Base-by-base conservation (phyloP, 495 filamentous ascomycete genomes). In the Talaromyces liani region DNA sequence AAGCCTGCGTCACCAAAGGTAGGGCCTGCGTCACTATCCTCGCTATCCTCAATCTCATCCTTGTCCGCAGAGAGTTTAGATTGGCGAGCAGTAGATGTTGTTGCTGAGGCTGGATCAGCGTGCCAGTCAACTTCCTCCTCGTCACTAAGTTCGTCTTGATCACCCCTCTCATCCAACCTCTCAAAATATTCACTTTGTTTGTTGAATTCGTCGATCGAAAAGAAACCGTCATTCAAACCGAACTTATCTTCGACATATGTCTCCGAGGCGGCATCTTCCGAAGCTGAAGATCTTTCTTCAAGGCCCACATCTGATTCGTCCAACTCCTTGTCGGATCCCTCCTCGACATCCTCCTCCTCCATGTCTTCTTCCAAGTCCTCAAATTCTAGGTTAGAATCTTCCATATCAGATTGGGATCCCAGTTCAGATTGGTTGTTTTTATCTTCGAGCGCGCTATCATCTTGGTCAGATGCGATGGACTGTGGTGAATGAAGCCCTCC, bases 161-260 rank as follows among this genome's bases (percentile, higher is more conserved):
- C 89, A 4, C 86, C 88, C 60, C 79, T 75, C 16, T 72, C 80
- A 76, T 98, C 94, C 72, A 90, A 87, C 67, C 88, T 85, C 72
- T 98, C 95, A 34, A 95, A 82, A 63, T 87, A 84, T 68, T 96
- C 90, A 4, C 91, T 88, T 69, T 95, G 89, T 68, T 87, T 91
- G 81, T 98, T 98, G 82, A 98, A 98, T 59, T 96, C 87, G 64
- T 98, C 92, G 65, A 98, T 96, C 1, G 91, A 97, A 76, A 98
- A 98, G 77, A 98, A 98, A 4, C 92, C 94, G 69, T 98, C 94
- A 71, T 98, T 98, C 22, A 91, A 74, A 14, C 87, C 88, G 65
- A 88, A 80, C 16, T 75, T 76, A 67, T 91, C 88, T 58, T 84
- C 74, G 12, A 80, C 69, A 61, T 72, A 91, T 61, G 74, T 69